These are phyloP conservation scores for Arthrinium phaeospermum DNA, from an alignment of 2,329 filamentous ascomycete species.

Conservation along the genomic window DNA sequence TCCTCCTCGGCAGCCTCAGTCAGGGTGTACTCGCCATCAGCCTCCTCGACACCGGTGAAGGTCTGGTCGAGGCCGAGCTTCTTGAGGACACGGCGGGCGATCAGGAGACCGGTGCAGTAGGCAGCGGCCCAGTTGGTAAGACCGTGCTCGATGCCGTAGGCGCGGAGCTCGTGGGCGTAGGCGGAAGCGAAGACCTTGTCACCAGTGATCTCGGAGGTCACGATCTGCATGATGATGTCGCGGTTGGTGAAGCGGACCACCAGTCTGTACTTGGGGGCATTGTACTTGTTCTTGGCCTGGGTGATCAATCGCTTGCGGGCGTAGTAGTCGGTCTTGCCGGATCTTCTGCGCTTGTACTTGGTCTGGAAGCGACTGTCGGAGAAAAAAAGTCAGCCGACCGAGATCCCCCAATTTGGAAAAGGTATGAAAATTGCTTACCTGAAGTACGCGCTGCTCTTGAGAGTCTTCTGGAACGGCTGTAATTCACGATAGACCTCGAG, in stretches of 20 bases:
- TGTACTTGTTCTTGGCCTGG: conserved; percentile 99
- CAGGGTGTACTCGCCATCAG: conserved; percentile 93
- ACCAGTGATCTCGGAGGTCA: conserved; percentile 93
- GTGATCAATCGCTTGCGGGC: conserved; percentile 99
- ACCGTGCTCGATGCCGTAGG: conserved; percentile 97
- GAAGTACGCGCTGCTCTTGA: conserved; percentile 99
- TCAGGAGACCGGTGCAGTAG: conserved; percentile 94
- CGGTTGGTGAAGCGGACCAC: conserved; percentile 99
- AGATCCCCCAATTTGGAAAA: neutral
- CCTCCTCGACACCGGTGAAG: conserved; percentile 96
- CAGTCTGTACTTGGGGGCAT: conserved; percentile 99
- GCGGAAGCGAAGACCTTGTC: conserved; percentile 95
- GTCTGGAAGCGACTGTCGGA: conserved; percentile 91
- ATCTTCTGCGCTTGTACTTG: conserved; percentile 97
- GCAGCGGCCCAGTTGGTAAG: conserved; percentile 99
- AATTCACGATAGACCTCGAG: conserved; percentile 67
- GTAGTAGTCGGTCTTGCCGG: conserved; percentile 99
- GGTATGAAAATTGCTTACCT: conserved; percentile 67
- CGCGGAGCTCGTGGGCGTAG: conserved; percentile 96
- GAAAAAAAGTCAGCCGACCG: neutral
- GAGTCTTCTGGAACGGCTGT: conserved; percentile 89
- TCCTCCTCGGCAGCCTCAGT: conserved; percentile 93
- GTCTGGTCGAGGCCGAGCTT: conserved; percentile 95
- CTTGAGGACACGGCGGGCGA: conserved; percentile 94
- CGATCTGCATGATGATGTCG: conserved; percentile 98